Conservation (phyloP, 768 basidiomycete genomes). For the Auricularia sp. region DNA sequence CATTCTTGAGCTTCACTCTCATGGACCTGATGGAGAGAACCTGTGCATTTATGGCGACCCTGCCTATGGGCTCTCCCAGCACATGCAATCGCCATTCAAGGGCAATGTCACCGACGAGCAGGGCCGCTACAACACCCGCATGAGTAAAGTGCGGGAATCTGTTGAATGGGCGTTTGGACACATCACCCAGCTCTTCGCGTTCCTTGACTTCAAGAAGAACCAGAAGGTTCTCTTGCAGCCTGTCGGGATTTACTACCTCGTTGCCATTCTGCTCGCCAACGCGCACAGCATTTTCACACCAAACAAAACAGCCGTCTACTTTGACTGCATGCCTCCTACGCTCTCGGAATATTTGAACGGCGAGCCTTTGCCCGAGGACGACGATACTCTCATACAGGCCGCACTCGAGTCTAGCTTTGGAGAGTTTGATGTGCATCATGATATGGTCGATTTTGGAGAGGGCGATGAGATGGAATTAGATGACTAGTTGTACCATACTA, state of each 20-base stretch:
- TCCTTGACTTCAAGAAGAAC: conserved; percentile 17
- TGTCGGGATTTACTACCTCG: conserved; percentile 18
- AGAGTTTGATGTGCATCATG: no score
- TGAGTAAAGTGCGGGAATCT: conserved; percentile 15
- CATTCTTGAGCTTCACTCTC: background rate
- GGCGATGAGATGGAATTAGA: no score
- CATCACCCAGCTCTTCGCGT: conserved; percentile 15
- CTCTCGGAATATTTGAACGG: no score
- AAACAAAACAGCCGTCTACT: no score
- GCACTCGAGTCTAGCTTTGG: no score
- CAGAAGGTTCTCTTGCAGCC: conserved; percentile 11
- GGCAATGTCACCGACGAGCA: conserved; percentile 9
- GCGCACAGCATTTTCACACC: conserved; percentile 20
- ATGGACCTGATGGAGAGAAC: conserved; percentile 3
- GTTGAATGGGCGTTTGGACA: conserved; percentile 22
- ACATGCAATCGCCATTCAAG: conserved; percentile 14
- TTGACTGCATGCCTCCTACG: no score
- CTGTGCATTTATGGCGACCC: conserved; percentile 18
- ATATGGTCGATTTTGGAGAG: no score
- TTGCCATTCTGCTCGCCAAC: conserved; percentile 26
- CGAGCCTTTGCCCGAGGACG: no score
- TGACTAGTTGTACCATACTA: no score
- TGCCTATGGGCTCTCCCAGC: conserved; percentile 15
- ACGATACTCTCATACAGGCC: no score
- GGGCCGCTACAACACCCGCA: conserved; percentile 16